Conservation (phyloP, 495 filamentous ascomycete genomes). For the Lasiosphaeriaceae sp. region DNA sequence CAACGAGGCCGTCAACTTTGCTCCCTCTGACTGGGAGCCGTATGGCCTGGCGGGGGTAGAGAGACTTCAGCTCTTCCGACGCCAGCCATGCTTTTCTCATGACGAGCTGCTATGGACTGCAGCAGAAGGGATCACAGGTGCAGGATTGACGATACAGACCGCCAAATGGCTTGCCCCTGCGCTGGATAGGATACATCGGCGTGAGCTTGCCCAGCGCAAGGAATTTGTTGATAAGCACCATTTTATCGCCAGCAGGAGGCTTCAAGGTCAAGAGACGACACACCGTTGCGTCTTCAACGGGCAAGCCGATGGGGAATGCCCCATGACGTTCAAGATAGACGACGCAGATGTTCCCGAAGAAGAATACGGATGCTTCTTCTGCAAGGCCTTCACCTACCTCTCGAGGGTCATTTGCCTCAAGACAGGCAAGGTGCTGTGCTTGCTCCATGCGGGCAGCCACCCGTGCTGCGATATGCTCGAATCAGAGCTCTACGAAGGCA, state of each 20-base stretch:
- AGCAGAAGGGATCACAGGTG: slow-evolving; percentile 55
- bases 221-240: slow-evolving; percentile 63
- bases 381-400: slow-evolving; percentile 88
- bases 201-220: slow-evolving; percentile 66
- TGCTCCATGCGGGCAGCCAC: slow-evolving; percentile 70
- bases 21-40: slow-evolving; percentile 94
- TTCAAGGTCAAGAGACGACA: slow-evolving; percentile 33
- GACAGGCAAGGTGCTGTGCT: slow-evolving; percentile 71
- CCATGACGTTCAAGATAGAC: slow-evolving; percentile 47
- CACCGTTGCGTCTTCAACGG: slow-evolving; percentile 42
- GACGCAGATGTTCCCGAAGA: slow-evolving; percentile 80
- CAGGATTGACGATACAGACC: slow-evolving; percentile 82
- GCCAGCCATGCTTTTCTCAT: slow-evolving; percentile 94
- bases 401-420: slow-evolving; percentile 82
- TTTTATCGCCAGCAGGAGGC: slow-evolving; percentile 34
- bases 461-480: slow-evolving; percentile 72
- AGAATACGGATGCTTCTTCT: slow-evolving; percentile 84
- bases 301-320: slow-evolving; percentile 38
- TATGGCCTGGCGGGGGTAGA: slow-evolving; percentile 84
- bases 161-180: slow-evolving; percentile 93
- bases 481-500: slow-evolving; percentile 54
- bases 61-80: slow-evolving; percentile 79
- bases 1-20: slow-evolving; percentile 99
- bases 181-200: slow-evolving; percentile 66
- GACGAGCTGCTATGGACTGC: slow-evolving; percentile 94